Evolutionary conservation across 768 basidiomycete species (phyloP).

Genomic region (Auriscalpium orientale): DNA sequence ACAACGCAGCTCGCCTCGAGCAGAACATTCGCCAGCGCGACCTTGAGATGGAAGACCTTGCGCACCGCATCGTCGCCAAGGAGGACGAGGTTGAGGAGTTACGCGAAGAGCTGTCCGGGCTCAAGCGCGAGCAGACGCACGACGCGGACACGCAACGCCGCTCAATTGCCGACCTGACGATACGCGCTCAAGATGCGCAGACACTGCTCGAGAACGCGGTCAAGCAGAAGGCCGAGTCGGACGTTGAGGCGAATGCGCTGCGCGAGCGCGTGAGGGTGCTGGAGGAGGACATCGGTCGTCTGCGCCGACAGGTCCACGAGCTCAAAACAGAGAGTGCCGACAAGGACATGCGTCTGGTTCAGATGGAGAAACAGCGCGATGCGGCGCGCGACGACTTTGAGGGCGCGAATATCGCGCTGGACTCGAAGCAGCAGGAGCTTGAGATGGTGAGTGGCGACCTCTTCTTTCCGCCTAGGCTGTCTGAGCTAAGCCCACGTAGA

Average conservation of each 20-base stretch:
- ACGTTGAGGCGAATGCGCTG: conserved; percentile 40
- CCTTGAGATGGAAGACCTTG: conserved; percentile 42
- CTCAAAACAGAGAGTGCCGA: conserved; percentile 78
- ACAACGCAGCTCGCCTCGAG: conserved; percentile 47
- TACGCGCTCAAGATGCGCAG: conserved; percentile 39
- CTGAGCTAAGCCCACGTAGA: background rate
- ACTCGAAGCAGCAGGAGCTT: conserved; percentile 91
- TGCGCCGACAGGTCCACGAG: conserved; percentile 56
- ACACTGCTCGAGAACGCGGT: conserved; percentile 42
- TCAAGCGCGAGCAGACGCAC: conserved; percentile 49
- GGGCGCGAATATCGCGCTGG: conserved; percentile 86
- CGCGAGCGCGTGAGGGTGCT: conserved; percentile 43
- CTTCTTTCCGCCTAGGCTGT: no score
- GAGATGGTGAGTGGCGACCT: conserved; percentile 56
- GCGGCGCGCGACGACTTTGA: conserved; percentile 70
- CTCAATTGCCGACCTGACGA: conserved; percentile 37
- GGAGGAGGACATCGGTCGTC: conserved; percentile 50
- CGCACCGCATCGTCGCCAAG: conserved; percentile 36
- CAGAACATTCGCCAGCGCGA: conserved; percentile 51
- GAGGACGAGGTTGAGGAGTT: conserved; percentile 48
- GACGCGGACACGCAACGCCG: conserved; percentile 40
- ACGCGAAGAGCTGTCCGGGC: conserved; percentile 44
- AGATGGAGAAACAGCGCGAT: conserved; percentile 57
- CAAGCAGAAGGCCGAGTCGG: conserved; percentile 46
- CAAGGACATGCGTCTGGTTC: conserved; percentile 73